These are phyloP conservation scores for Quercus wislizeni DNA, from an alignment of 306 rosid species.

Conservation along the genomic window DNA sequence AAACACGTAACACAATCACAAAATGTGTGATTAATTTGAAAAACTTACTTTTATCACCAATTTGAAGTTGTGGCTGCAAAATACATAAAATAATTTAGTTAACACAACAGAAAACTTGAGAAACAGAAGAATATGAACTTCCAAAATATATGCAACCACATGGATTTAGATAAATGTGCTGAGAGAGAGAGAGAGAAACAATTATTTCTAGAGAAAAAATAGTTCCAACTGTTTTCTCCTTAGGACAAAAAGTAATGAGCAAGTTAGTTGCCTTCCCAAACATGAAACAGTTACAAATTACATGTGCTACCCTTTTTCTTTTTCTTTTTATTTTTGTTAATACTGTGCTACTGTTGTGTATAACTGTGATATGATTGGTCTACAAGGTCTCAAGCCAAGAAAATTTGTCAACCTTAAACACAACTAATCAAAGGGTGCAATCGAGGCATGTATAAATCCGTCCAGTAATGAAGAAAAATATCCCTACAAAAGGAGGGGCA, in stretches of 20 bases:
- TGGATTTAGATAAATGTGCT: neutral
- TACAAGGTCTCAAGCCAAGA: neutral
- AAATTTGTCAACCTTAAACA: neutral
- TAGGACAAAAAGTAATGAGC: neutral
- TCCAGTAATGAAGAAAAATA: neutral
- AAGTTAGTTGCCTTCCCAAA: neutral
- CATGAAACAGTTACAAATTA: neutral
- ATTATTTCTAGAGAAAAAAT: neutral
- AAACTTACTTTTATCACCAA: slow-evolving; percentile 94
- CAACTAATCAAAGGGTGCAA: neutral
- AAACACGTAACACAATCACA: slow-evolving; percentile 1
- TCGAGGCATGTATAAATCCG: neutral
- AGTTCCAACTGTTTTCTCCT: neutral
- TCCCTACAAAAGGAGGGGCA: neutral
- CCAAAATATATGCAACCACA: neutral
- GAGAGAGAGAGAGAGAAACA: neutral
- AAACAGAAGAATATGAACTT: neutral
- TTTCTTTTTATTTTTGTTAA: too few relatives aligned
- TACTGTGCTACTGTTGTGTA: neutral
- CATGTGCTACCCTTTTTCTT: too few relatives aligned
- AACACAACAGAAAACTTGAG: slow-evolving; percentile 14
- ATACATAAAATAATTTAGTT: slow-evolving; percentile 22
- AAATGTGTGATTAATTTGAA: slow-evolving; percentile 14
- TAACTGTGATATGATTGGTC: neutral
- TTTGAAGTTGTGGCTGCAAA: slow-evolving; percentile 89